Base-by-base conservation (phyloP, 1,139 yeast genomes). In the Hansenula anomala region DNA sequence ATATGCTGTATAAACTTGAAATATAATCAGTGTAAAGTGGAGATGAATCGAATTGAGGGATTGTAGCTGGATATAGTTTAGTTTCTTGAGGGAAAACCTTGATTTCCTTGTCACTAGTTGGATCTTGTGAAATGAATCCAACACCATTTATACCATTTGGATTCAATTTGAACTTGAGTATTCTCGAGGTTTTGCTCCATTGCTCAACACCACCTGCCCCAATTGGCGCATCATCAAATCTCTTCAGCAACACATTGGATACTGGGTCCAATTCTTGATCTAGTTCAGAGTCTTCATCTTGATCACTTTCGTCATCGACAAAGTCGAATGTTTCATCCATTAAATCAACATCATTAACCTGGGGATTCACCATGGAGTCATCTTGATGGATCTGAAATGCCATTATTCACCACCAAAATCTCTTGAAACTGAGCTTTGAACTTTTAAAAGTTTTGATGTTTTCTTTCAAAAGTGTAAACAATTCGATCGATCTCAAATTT, bases 61-160 rank as follows among this genome's bases (percentile, higher is more conserved):
- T 44, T 10, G 48, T 52, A 24, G 66, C 58, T 2, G 73, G 67
- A 44, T 61, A 70, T n/a, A 73, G 42, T 34, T 60, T 58, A 4
- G 57, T 46, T 23, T 63, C 66, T 25, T 48, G 45, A 8, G 55
- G 56, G 28, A 37, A 55, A 3, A 52, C 47, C 30, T 52, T 47
- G 28, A 48, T 43, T 14, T 48, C 46, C 23, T 46, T 49, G 28
- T 41, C 50, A 20, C 51, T 47, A 13, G 51, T 46, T n/a, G 60
- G 55, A 25, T 55, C 55, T 25, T 60, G 58, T 3, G 66, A 55
- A 18, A 71, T 58, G 54, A 66, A 67, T 16, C 70, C 66, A 45
- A 61, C 59, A 20, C 71, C 68, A 32, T 64, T 66, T 15, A 59
- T 54, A 4, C 65, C 54, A 15, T 66, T 56, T 3, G 75, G 70